Percentiles rank a stretch among this genome's conserved stretches.
Evolutionary conservation across 306 rosid genomes (phyloP).

Genomic region (barrel medic (Medicago truncatula)): DNA sequence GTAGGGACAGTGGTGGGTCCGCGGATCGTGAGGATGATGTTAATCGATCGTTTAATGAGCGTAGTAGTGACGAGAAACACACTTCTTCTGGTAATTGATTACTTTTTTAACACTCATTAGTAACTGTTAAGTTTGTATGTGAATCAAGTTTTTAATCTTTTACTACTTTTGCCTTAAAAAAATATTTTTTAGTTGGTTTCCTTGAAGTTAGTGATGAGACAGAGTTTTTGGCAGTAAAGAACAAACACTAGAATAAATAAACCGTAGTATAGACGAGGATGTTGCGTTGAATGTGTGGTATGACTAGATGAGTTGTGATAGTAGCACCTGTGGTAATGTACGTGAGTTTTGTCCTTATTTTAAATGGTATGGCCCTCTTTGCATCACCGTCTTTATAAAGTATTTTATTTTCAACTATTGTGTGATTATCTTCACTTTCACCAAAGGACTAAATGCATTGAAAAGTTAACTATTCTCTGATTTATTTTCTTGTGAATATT

Average conservation of each 20-base stretch:
- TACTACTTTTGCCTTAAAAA: too few relatives aligned
- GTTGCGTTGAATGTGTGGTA: too few relatives aligned
- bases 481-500: neutral
- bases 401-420: neutral
- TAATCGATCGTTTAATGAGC: slow-evolving; percentile 14
- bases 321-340: neutral
- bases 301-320: too few relatives aligned
- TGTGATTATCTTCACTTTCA: slow-evolving; percentile 4
- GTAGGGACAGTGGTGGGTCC: slow-evolving; percentile 16
- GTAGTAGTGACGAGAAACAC: slow-evolving; percentile 35
- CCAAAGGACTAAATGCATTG: slow-evolving; percentile 14
- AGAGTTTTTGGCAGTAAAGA: too few relatives aligned
- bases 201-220: neutral
- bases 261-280: too few relatives aligned
- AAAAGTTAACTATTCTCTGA: neutral
- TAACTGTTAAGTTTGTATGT: neutral
- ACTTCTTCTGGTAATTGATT: slow-evolving; percentile 54
- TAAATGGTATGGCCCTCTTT: slow-evolving; percentile 8
- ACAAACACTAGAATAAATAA: too few relatives aligned
- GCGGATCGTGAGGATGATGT: slow-evolving; percentile 34
- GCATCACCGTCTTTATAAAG: slow-evolving; percentile 7
- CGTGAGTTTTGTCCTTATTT: neutral
- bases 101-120: neutral
- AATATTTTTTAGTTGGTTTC: neutral
- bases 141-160: neutral